A percentile compares a stretch with the other conserved stretches of the same genome.
Evolutionary conservation across 139 green algal species (phyloP).

Genomic region (Spirogloea muscicola): DNA sequence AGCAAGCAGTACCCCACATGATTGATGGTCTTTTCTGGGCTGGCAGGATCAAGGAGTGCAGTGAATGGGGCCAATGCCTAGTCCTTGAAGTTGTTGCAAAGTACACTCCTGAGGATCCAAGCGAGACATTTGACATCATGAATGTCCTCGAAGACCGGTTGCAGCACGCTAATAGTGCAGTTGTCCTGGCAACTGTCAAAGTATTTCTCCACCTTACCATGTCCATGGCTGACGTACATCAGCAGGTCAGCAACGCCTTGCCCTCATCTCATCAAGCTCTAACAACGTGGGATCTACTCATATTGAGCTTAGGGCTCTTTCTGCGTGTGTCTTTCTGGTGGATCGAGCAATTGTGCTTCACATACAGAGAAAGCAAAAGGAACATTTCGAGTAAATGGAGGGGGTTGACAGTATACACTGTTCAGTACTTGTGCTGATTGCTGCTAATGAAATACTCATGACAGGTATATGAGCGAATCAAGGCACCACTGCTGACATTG

Average conservation of each 20-base stretch:
- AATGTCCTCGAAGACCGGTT: constrained; percentile 91
- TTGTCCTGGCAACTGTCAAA: constrained; percentile 84
- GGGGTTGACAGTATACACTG: background rate
- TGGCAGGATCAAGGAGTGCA: constrained; percentile 82
- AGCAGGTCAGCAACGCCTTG: constrained; percentile 63
- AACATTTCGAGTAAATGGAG: too few species aligned
- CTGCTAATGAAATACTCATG: background rate
- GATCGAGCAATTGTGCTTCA: too few species aligned
- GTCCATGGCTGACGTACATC: constrained; percentile 75
- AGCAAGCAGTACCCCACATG: too few species aligned
- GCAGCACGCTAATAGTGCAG: constrained; percentile 76
- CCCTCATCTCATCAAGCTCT: background rate
- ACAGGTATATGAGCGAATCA: constrained; percentile 87
- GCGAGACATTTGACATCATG: constrained; percentile 92
- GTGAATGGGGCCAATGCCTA: constrained; percentile 89
- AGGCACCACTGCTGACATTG: constrained; percentile 83
- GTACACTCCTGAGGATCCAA: constrained; percentile 64
- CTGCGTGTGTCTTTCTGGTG: too few species aligned
- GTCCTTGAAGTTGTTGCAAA: constrained; percentile 74
- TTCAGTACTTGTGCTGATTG: background rate
- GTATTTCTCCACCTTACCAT: constrained; percentile 91
- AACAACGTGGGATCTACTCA: background rate
- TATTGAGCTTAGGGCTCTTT: too few species aligned
- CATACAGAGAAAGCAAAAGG: too few species aligned
- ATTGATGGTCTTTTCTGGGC: too few species aligned